Evolutionary conservation across 495 filamentous ascomycete species (phyloP).

Genomic region (Cladorrhinum samala): DNA sequence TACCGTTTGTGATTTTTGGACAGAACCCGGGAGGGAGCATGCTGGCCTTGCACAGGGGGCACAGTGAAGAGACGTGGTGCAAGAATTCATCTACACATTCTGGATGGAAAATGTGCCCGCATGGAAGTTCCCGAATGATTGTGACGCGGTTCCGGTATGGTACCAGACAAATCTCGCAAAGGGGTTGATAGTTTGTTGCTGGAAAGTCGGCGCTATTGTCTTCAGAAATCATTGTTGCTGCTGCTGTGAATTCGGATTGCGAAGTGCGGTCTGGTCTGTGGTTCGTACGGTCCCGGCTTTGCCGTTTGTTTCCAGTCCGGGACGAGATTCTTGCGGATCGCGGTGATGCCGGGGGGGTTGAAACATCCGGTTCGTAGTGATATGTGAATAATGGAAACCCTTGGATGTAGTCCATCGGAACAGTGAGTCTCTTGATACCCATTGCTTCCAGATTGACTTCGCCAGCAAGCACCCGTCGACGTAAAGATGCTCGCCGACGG

Average conservation of each 20-base stretch:
- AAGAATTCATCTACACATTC: conserved; percentile 83
- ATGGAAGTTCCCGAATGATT: conserved; percentile 75
- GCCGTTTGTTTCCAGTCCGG: neutral
- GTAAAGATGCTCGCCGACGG: conserved; percentile 56
- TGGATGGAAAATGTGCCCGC: conserved; percentile 85
- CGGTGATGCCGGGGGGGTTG: conserved; percentile 17
- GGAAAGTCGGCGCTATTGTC: too few species aligned
- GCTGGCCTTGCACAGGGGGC: conserved; percentile 79
- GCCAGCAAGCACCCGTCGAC: conserved; percentile 61
- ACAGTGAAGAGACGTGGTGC: conserved; percentile 63
- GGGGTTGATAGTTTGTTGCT: conserved; percentile 57
- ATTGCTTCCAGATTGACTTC: conserved; percentile 76
- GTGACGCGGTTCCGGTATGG: conserved; percentile 62
- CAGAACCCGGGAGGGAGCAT: conserved; percentile 62
- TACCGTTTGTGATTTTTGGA: conserved; percentile 70
- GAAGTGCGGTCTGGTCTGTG: too few species aligned
- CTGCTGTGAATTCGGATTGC: too few species aligned
- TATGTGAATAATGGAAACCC: conserved; percentile 72
- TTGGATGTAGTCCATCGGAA: conserved; percentile 62
- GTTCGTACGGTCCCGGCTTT: conserved; percentile 8
- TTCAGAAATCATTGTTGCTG: too few species aligned
- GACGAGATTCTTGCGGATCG: conserved; percentile 1
- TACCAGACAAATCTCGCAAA: conserved; percentile 81
- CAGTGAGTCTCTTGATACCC: conserved; percentile 67
- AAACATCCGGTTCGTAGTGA: conserved; percentile 36